Base-by-base conservation (phyloP, 257 asterid genomes). In the Scutellaria baicalensis region DNA sequence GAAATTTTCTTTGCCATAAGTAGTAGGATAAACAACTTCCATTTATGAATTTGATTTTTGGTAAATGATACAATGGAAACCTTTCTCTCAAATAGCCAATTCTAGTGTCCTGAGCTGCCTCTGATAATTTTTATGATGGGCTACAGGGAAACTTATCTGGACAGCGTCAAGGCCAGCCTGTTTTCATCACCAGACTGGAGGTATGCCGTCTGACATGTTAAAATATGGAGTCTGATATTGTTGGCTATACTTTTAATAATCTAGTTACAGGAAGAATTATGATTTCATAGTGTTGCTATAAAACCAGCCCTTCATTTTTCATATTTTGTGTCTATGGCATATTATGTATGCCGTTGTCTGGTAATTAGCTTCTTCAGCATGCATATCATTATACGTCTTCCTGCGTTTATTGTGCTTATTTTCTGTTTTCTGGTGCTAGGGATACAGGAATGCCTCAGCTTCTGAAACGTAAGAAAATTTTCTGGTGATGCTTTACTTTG, bases 361-460 rank as follows among this genome's bases (percentile, higher is more conserved):
- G n/a, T 61, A 35, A 20, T 50, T 63, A 40, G 39, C 40, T 69
- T 49, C 59, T 57, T 67, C 20, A 31, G 51, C 52, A 8, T 59
- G 50, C 69, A 44, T 44, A 52, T 20, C 40, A 39, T 39, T 51
- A 50, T 72, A 61, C 44, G 40, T 50, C 47, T 50, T 50, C 64
- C 33, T 23, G 36, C 40, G 45, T 76, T 61, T 39, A 77, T 59
- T 27, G 36, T 51, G 45, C 78, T 61, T 39, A 77, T 59, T 27
- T 18, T 36, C 62, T 39, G 69, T 69, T 31, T 73, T 14, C 63
- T 66, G 76, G 66, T 72, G 69, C 51, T 94, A 92, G 96, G 96
- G 98, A 43, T 92, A 83, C 78, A 84, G 93, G 88, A 92, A 80
- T 72, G 88, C 96, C 75, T 80, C 95, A 23, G 92, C 96, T 75